A percentile compares a stretch with the other conserved stretches of the same genome.
Conservation (phyloP, 2,329 filamentous ascomycete genomes). For the Alternaria atra region DNA sequence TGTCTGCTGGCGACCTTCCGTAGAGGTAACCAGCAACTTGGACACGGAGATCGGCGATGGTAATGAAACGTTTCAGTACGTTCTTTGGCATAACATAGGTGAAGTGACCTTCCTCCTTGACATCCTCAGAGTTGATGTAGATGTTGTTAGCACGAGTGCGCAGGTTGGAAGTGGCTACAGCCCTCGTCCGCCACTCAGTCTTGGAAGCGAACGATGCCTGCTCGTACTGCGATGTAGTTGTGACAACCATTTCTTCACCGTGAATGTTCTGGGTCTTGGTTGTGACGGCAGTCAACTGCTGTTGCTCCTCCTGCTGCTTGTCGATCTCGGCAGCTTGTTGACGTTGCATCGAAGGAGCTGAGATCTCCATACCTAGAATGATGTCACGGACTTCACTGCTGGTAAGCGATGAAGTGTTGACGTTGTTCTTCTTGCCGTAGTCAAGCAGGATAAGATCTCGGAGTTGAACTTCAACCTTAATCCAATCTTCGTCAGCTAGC, state of each 20-base stretch:
- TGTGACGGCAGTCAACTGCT: conserved; percentile 94
- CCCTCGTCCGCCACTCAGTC: conserved; percentile 97
- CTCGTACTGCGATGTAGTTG: conserved; percentile 97
- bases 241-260: conserved; percentile 97
- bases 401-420: conserved; percentile 96
- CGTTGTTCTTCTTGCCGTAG: conserved; percentile 99
- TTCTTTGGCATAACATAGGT: conserved; percentile 99
- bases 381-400: conserved; percentile 98
- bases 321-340: conserved; percentile 99
- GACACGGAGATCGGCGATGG: conserved; percentile 92
- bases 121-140: conserved; percentile 96
- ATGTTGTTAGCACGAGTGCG: conserved; percentile 96
- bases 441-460: conserved; percentile 97
- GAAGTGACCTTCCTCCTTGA: conserved; percentile 83
- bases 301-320: conserved; percentile 97
- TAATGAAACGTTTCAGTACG: conserved; percentile 97
- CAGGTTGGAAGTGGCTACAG: conserved; percentile 95
- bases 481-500: conserved; percentile 95
- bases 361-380: conserved; percentile 99
- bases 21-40: conserved; percentile 97
- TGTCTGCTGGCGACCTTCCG: conserved; percentile 89
- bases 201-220: conserved; percentile 98
- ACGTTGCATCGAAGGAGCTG: conserved; percentile 94
- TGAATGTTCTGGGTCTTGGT: conserved; percentile 98
- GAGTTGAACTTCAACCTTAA: conserved; percentile 97